Percentiles rank a stretch among this genome's conserved stretches.
These are phyloP conservation scores for Penicillium ucsense DNA, from an alignment of 495 filamentous ascomycete genomes.

Conservation along the genomic window DNA sequence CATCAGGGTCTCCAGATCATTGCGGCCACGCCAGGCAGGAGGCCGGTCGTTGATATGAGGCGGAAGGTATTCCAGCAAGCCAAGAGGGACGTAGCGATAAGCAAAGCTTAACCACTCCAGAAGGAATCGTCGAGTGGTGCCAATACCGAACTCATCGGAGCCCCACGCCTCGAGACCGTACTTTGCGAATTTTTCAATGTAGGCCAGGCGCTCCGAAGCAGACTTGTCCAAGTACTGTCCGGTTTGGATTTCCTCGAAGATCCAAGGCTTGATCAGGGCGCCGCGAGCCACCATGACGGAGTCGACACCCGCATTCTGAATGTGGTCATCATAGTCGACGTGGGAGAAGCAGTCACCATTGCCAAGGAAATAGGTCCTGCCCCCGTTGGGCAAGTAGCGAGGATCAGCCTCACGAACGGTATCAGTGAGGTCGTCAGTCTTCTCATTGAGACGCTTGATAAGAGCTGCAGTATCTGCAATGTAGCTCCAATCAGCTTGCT, in stretches of 20 bases:
- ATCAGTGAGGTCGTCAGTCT: conserved; percentile 54
- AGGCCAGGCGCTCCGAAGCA: conserved; percentile 71
- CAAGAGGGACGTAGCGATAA: conserved; percentile 81
- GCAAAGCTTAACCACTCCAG: conserved; percentile 93
- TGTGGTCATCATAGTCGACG: conserved; percentile 70
- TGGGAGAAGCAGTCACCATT: conserved; percentile 97
- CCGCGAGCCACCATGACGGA: conserved; percentile 86
- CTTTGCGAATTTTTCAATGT: conserved; percentile 77
- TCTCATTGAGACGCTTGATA: conserved; percentile 64
- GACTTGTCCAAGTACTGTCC: conserved; percentile 94
- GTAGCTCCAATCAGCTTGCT: conserved; percentile 81
- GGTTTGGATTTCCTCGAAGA: conserved; percentile 89
- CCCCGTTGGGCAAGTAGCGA: conserved; percentile 48
- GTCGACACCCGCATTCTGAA: conserved; percentile 70
- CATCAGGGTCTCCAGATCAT: conserved; percentile 86
- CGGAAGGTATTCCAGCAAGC: conserved; percentile 77
- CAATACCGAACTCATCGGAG: conserved; percentile 84
- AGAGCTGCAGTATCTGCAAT: conserved; percentile 83
- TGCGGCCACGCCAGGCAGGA: conserved; percentile 69
- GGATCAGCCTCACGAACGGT: conserved; percentile 69
- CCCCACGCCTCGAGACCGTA: conserved; percentile 94
- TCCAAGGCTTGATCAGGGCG: conserved; percentile 91
- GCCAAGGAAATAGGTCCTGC: conserved; percentile 77
- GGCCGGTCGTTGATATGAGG: conserved; percentile 80
- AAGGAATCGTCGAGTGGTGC: conserved; percentile 79